Evolutionary conservation across 2,329 filamentous ascomycete species (phyloP), one percentile per base, ranked within the genome.

Genomic region (Pezicula rhizophila): DNA sequence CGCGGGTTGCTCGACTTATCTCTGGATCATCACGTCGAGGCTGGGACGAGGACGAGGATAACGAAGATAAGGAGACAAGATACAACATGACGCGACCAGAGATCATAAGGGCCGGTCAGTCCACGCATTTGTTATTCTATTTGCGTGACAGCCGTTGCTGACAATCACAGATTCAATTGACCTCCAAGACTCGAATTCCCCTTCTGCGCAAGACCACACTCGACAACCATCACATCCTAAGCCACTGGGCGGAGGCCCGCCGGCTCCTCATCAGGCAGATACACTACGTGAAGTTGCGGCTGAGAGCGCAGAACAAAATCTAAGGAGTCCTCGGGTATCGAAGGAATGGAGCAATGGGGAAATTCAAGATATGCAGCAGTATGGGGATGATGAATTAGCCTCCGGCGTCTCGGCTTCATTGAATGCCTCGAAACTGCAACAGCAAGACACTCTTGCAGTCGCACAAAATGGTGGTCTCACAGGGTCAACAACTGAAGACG

Each of bases 151-250:
- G 66, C 59, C 38, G 46, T 51, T 52, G 46, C 51, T 49, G 38
- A 26, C 25, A 5, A 26, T 45, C 42, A 50, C 69, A 95, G 92
- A 97, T 74, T 95, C 92, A 54, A 87, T 96, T 70, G 93, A 97
- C 72, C 82, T 97, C 46, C 93, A 97, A 77, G 82, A 89, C 70
- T 87, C 83, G 64, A 75, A 84, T 63, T 76, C 85, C 51, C 89
- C 90, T 31, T 93, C 91, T 41, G 89, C 92, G 35, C 79, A 95
- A 72, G 86, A 91, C 65, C 90, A 95, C 68, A 74, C 78, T 14
- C 75, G 74, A 57, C 78, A 80, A 62, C 73, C 72, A 48, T 65
- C 69, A 50, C 71, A 74, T 57, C 70, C 75, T 55, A 67, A 70
- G 51, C 75, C 72, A 50, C 69, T 75, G 60, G 79, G 70, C 53